These are phyloP conservation scores for Penicillium concentricum DNA, from an alignment of 2,329 filamentous ascomycete genomes.

Conservation along the genomic window DNA sequence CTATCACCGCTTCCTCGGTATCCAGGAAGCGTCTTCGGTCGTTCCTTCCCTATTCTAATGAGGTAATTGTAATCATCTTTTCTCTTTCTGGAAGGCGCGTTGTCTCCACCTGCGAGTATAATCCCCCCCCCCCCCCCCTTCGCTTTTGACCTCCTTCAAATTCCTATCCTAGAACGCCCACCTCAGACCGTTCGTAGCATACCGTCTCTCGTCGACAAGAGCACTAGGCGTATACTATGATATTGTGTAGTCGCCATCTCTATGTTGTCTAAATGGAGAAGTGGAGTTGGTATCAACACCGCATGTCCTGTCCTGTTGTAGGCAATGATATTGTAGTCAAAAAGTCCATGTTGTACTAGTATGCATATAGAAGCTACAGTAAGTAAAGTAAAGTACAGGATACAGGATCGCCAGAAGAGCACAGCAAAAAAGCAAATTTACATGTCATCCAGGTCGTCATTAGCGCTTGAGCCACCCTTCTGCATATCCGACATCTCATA, in stretches of 20 bases:
- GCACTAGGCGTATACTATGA: no score
- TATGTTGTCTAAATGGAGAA: no score
- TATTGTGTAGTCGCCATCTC: no score
- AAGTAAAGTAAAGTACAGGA: slow-evolving; percentile 17
- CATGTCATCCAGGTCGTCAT: slow-evolving; percentile 38
- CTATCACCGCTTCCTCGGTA: no score
- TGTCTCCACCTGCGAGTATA: neutral
- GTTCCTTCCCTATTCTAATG: neutral
- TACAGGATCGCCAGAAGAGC: slow-evolving; percentile 1
- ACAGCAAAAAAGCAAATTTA: slow-evolving; percentile 22
- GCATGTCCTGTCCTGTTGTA: neutral
- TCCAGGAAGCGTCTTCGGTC: neutral
- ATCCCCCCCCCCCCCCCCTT: neutral
- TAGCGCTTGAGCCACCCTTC: slow-evolving; percentile 23
- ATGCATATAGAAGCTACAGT: slow-evolving; percentile 7
- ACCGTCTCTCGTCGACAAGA: no score
- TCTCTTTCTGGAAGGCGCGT: neutral
- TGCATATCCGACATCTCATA: slow-evolving; percentile 56
- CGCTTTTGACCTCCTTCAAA: no score
- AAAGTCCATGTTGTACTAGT: neutral
- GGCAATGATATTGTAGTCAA: neutral
- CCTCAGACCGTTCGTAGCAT: no score
- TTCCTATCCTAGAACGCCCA: no score
- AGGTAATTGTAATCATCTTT: neutral
- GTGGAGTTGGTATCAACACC: no score